A percentile compares a stretch with the other conserved stretches of the same genome.
These are phyloP conservation scores for Graphilbum fragrans DNA, from an alignment of 2,329 filamentous ascomycete species.

Conservation along the genomic window DNA sequence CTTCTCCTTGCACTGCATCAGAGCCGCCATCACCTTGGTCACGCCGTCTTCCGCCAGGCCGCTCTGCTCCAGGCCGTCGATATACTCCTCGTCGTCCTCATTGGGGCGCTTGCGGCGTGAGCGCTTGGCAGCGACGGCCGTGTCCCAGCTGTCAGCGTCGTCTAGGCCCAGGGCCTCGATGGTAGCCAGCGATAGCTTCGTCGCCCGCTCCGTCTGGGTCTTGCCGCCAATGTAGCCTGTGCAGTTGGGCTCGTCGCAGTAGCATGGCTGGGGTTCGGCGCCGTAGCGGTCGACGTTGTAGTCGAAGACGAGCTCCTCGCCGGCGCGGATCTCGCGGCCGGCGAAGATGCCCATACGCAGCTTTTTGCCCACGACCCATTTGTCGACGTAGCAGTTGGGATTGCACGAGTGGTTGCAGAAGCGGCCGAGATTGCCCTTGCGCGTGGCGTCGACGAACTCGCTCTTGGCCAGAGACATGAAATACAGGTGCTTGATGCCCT, in stretches of 20 bases:
- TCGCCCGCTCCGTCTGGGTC: conserved; percentile 91
- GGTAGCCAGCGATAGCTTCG: conserved; percentile 76
- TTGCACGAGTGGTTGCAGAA: conserved; percentile 99
- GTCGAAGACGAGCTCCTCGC: conserved; percentile 96
- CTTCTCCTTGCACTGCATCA: conserved; percentile 98
- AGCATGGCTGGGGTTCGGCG: conserved; percentile 91
- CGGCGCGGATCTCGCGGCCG: conserved; percentile 68
- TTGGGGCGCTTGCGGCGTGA: conserved; percentile 83
- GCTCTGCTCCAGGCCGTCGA: conserved; percentile 74
- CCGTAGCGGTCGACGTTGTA: conserved; percentile 99
- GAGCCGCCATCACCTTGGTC: conserved; percentile 87
- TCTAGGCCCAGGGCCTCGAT: conserved; percentile 96
- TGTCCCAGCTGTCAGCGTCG: conserved; percentile 85
- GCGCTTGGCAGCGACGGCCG: conserved; percentile 67
- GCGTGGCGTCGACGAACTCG: conserved; percentile 96
- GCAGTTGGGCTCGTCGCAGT: conserved; percentile 90
- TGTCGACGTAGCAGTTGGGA: conserved; percentile 97
- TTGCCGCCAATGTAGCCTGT: conserved; percentile 95
- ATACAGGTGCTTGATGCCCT: conserved; percentile 98
- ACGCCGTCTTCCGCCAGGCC: conserved; percentile 72
- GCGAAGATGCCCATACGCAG: conserved; percentile 98
- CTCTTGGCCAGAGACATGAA: conserved; percentile 98
- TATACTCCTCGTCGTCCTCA: conserved; percentile 91
- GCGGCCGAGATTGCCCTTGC: conserved; percentile 86
- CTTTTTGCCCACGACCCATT: conserved; percentile 97